Evolutionary conservation across 2,329 filamentous ascomycete species (phyloP), one percentile per base, ranked within the genome.

Genomic region (Penicillium italicum): DNA sequence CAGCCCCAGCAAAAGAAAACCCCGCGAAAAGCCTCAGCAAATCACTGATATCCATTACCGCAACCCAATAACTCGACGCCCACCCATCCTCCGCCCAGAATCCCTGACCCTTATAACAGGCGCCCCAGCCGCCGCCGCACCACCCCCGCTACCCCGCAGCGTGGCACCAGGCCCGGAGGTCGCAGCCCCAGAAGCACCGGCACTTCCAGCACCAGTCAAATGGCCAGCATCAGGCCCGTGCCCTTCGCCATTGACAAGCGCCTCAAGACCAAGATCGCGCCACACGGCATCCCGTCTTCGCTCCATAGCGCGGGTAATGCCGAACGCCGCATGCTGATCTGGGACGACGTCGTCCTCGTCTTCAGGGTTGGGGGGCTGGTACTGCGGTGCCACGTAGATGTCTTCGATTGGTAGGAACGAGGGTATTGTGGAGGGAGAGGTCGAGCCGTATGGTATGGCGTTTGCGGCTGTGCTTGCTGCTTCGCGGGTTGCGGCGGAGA

Each of bases 341-440:
- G 85, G 85, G 14, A 87, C 84, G 3, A 87, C 82, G 61, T 86
- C 85, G 58, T 87, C 85, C 68, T 87, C 84, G 59, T 87, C 85
- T 66, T 87, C 85, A 0, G 85, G 85, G 59, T 87, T 86, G 14
- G 84, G 70, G 0, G 85, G 85, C 65, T 86, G 82, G 55, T 84
- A 80, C 55, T 86, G 80, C 16, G 81, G 79, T 7, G 80, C 75
- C 2, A 87, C 79, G 63, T 82, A 80, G 66, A 87, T 85, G 44
- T 85, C 81, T 67, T 87, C 85, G 52, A 79, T 72, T n/a, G 79
- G 77, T 8, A 80, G 69, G 66, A 73, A 78, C 5, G 73, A 75
- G 2, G 74, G 73, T 47, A 75, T 66, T 8, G 68, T 68, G 2
- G 74, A 60, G 6, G 66, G 63, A 1, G 69, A 66, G 1, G 68